Base-by-base conservation (phyloP, 2,329 filamentous ascomycete genomes). In the Fusarium nisikadoi region DNA sequence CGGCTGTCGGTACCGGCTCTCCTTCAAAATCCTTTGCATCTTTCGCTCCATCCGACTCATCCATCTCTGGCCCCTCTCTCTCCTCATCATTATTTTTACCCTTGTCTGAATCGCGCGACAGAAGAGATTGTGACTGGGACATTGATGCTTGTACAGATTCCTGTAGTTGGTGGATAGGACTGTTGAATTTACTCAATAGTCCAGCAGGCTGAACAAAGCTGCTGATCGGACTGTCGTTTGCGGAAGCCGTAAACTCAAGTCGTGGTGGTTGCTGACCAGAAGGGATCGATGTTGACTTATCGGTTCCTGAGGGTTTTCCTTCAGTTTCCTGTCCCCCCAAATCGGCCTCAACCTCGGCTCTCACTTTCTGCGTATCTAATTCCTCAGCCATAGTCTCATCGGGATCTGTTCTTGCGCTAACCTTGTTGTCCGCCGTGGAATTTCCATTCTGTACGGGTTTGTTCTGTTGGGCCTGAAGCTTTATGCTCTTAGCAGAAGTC, bases 331-430 rank as follows among this genome's bases (percentile, higher is more conserved):
- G 61, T 49, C 62, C 72, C 65, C 65, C 62, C 55, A 74, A 61
- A 60, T 76, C 73, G 65, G 71, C 70, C 59, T 74, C 74, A 38
- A 75, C 41, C 35, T 68, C 71, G 46, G 70, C 70, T 73, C 75
- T 79, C 72, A 79, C 75, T 75, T 78, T 74, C 73, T 77, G 77
- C 60, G 69, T 76, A 68, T 76, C 78, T 71, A 76, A 74, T 55
- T 72, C 71, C 69, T 74, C 75, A 75, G 72, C 71, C 71, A 68
- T 58, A 45, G 65, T 75, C 60, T 66, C 63, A 65, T 75, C 55
- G 54, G 60, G 63, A 68, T 73, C 27, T 54, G 70, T 61, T 68
- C 36, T 70, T 27, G 69, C 45, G 75, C 76, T 78, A 76, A 78
- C 76, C 76, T 78, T 78, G 47, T 67, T 72, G 64, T 73, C 65